Base-by-base conservation (phyloP, 345 rosid species). In the Kernera saxatilis region DNA sequence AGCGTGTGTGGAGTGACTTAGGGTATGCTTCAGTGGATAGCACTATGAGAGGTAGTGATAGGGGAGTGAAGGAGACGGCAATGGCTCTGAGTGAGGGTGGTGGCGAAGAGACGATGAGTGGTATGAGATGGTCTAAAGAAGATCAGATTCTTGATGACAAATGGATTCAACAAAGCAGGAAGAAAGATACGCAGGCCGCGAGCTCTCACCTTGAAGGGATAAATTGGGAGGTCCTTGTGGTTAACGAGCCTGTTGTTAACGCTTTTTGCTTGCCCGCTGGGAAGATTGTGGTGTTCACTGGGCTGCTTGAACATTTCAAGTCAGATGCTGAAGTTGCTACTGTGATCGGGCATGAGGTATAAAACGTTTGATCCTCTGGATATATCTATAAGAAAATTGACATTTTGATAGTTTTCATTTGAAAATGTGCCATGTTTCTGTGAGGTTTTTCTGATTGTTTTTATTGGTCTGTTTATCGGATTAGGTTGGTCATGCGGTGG, bases 261-360 rank as follows among this genome's bases (percentile, higher is more conserved):
- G 99, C 99, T 29, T 82, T 91, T 56, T 91, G 96, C 69, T 79
- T 89, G 65, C 98, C 98, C 29, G 96, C 90, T 51, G 98, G 97
- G 56, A 89, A 91, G 80, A 88, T 94, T 66, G 98, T 91, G 19
- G 93, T 94, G 9, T 91, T 85, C 65, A 83, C 96, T 1, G 99
- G 99, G 17, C 76, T 94, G 80, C 81, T 91, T n/a, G 64, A 91
- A 17, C 88, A 81, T 71, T 88, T 94, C 57, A 85, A 33, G 70
- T 84, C 80, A 44, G 90, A 94, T 85, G 90, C 84, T 0, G 97
- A 94, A 88, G 81, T 94, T 69, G 99, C 97, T 15, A 89, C 99
- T 19, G 83, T 94, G 41, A 79, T 94, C 15, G 95, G 90, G 0
- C 98, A 94, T 59, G 98, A 94, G 96, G 99, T 91, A 79, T 26